Evolutionary conservation across 176 grass and related monocot genomes (phyloP).

Genomic region (Avena atlantica): DNA sequence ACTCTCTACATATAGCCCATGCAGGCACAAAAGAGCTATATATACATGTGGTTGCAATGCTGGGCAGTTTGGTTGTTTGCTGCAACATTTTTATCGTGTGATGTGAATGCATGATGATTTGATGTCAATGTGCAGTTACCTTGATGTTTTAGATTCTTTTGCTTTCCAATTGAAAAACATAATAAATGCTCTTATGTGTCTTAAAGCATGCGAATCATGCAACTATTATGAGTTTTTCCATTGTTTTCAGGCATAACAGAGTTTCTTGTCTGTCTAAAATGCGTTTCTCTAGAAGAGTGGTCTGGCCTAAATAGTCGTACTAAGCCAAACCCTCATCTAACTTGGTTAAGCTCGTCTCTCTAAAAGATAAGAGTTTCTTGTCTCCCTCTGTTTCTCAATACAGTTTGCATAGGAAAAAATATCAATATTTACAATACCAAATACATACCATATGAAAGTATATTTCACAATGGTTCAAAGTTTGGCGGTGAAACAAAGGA

Average conservation of each 20-base stretch:
- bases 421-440: no score
- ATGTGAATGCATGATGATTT: conserved; percentile 1
- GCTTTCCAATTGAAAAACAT: background rate
- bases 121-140: background rate
- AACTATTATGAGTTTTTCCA: background rate
- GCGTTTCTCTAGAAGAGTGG: no score
- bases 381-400: no score
- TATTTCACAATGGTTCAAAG: no score
- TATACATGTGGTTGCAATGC: background rate
- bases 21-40: background rate
- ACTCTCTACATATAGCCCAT: background rate
- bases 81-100: background rate
- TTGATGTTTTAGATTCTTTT: background rate
- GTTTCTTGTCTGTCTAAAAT: no score
- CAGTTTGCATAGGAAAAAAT: no score
- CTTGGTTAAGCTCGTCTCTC: no score
- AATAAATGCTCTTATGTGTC: background rate
- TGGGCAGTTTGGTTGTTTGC: background rate
- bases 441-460: no score
- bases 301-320: no score
- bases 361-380: no score
- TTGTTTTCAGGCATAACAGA: background rate
- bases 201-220: background rate
- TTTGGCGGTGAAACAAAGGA: no score
- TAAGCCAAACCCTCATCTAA: no score